Percentiles rank a stretch among this genome's conserved stretches.
phyloP scores from a whole-genome alignment of 768 basidiomycete species.

The Lactarius pseudohatsudake region DNA sequence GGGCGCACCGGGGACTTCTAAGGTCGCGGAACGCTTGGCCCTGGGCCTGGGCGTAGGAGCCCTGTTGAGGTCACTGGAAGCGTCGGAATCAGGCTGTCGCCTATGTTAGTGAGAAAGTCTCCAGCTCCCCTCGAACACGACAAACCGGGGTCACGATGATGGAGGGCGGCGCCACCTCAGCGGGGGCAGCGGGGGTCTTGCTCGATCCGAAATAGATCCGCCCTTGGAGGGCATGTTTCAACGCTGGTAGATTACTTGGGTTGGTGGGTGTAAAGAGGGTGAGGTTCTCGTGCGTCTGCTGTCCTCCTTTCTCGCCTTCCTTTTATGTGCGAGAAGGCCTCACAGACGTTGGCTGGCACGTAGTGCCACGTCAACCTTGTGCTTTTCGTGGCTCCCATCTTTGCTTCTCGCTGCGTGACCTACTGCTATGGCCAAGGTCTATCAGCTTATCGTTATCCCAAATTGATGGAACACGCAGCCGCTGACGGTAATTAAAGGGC shows the following conservation, averaged over 20 bases:
- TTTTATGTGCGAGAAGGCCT: conserved; percentile 14
- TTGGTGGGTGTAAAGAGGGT: neutral
- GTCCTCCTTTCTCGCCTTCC: neutral
- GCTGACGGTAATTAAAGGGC: conserved; percentile 2
- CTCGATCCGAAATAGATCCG: neutral
- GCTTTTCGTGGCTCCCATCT: neutral
- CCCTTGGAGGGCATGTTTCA: conserved; percentile 16
- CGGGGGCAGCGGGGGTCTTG: neutral
- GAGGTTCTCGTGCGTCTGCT: conserved; percentile 4
- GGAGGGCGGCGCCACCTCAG: neutral
- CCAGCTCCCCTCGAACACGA: neutral
- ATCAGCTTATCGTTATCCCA: conserved; percentile 3
- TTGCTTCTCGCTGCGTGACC: neutral
- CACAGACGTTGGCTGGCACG: neutral
- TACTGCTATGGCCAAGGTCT: conserved; percentile 6
- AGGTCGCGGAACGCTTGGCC: neutral
- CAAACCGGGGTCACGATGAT: conserved; percentile 10
- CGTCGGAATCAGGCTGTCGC: neutral
- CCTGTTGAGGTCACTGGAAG: too few species aligned
- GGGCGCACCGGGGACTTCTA: neutral
- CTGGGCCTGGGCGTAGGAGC: neutral
- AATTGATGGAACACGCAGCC: neutral
- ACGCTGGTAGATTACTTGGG: conserved; percentile 1
- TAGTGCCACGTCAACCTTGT: conserved; percentile 1
- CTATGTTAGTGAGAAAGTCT: neutral